phyloP scores from a whole-genome alignment of 2,329 filamentous ascomycete genomes.

The Hortaea werneckii region DNA sequence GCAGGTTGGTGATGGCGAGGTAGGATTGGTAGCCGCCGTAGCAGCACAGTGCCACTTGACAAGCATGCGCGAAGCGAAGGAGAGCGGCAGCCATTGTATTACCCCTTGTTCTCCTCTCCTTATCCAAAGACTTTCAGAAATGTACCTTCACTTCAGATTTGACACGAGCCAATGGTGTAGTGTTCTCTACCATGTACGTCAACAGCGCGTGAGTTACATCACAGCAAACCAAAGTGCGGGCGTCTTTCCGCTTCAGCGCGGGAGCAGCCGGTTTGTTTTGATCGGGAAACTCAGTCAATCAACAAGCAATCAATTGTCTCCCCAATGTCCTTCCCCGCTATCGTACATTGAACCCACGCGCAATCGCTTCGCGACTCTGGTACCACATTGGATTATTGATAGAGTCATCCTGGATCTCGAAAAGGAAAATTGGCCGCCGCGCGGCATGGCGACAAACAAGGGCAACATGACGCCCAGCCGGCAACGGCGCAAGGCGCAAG shows the following conservation, averaged over 20 bases:
- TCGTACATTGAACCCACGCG: not conserved
- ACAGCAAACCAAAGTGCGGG: too few species aligned
- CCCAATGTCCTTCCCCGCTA: too few species aligned
- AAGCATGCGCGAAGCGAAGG: slow-evolving; percentile 25
- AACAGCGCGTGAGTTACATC: too few species aligned
- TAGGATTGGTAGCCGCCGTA: slow-evolving; percentile 36
- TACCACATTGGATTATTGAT: not conserved
- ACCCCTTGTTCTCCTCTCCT: too few species aligned
- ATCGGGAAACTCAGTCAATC: too few species aligned
- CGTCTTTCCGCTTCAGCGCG: too few species aligned
- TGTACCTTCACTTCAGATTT: slow-evolving; percentile 1
- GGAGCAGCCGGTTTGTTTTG: too few species aligned
- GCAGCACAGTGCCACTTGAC: slow-evolving; percentile 30
- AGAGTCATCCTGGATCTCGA: slow-evolving; percentile 16
- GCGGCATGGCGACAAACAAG: slow-evolving; percentile 16
- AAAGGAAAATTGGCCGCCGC: slow-evolving; percentile 20
- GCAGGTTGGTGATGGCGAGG: slow-evolving; percentile 34
- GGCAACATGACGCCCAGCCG: slow-evolving; percentile 10
- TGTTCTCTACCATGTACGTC: not conserved
- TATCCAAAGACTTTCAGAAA: not conserved
- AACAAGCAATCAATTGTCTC: too few species aligned
- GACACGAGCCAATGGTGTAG: not conserved
- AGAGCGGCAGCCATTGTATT: not conserved
- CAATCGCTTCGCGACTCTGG: not conserved
- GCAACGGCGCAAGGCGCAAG: slow-evolving; percentile 18